These are phyloP conservation scores for Strigomonas galati DNA, from an alignment of 208 protist genomes.

Conservation along the genomic window DNA sequence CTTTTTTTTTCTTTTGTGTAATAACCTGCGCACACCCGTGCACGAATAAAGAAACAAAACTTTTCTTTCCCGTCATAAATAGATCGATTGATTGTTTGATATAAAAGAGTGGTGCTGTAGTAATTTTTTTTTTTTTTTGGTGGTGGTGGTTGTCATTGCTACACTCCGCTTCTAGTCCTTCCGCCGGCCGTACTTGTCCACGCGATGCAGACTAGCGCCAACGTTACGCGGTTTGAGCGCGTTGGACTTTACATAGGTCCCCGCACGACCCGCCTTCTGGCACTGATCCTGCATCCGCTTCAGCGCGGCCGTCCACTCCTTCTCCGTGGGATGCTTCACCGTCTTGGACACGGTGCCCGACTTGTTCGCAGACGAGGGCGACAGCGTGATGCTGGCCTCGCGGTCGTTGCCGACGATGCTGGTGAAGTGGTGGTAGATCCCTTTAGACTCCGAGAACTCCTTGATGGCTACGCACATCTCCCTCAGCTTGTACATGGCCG, in stretches of 20 bases:
- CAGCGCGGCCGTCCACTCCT: slow-evolving; percentile 73
- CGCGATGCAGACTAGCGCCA: slow-evolving; percentile 64
- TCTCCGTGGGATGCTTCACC: slow-evolving; percentile 67
- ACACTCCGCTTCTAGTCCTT: slow-evolving; percentile 39
- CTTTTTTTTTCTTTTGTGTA: not conserved
- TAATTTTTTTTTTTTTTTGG: too few species aligned
- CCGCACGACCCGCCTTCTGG: slow-evolving; percentile 55
- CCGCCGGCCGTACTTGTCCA: slow-evolving; percentile 86
- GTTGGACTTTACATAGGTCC: slow-evolving; percentile 70
- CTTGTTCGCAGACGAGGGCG: slow-evolving; percentile 42
- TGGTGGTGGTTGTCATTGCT: not conserved
- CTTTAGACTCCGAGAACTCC: slow-evolving; percentile 47
- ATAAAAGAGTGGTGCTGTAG: too few species aligned
- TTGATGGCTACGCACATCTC: slow-evolving; percentile 85
- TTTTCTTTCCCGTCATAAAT: slow-evolving; percentile 9
- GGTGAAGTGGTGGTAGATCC: slow-evolving; percentile 77
- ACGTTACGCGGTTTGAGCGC: slow-evolving; percentile 69
- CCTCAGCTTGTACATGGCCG: slow-evolving; percentile 65
- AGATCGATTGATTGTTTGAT: too few species aligned
- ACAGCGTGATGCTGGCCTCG: slow-evolving; percentile 64
- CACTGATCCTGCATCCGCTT: slow-evolving; percentile 73
- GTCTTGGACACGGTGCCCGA: slow-evolving; percentile 48
- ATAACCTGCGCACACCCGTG: not conserved
- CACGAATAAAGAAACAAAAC: slow-evolving; percentile 9
- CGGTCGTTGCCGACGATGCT: slow-evolving; percentile 77